Conservation (phyloP, 2,329 filamentous ascomycete genomes). For the Aureobasidium sp. region DNA sequence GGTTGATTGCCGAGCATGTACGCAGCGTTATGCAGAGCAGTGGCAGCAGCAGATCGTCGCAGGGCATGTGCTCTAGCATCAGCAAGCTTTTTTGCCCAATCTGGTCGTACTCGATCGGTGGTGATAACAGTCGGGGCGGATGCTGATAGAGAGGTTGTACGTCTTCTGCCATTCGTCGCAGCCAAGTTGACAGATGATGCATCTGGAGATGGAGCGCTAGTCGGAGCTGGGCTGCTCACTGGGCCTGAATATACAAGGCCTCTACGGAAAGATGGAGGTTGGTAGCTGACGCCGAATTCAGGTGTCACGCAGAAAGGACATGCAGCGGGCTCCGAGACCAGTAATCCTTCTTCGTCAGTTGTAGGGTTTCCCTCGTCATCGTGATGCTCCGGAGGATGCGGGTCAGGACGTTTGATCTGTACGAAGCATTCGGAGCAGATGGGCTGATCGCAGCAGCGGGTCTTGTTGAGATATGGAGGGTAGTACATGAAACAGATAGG, state of each 20-base stretch:
- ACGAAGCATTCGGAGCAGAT: conserved; percentile 99
- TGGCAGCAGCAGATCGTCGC: conserved; percentile 81
- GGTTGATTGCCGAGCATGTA: conserved; percentile 66
- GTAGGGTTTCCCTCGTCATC: conserved; percentile 28
- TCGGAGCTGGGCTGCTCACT: conserved; percentile 34
- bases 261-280: conserved; percentile 77
- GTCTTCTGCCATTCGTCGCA: conserved; percentile 39
- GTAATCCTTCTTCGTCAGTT: conserved; percentile 46
- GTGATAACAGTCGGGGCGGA: conserved; percentile 80
- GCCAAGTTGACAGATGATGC: conserved; percentile 74
- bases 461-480: conserved; percentile 87
- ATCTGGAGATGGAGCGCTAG: conserved; percentile 59
- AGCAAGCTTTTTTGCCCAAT: conserved; percentile 86
- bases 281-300: conserved; percentile 94
- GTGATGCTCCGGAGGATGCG: conserved; percentile 75
- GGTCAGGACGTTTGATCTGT: conserved; percentile 91
- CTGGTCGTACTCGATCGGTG: conserved; percentile 83
- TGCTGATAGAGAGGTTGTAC: conserved; percentile 66
- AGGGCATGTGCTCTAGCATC: conserved; percentile 78
- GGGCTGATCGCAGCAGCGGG: conserved; percentile 86
- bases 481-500: conserved; percentile 97
- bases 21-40: conserved; percentile 86
- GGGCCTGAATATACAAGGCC: conserved; percentile 59
- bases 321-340: conserved; percentile 83
- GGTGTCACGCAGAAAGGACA: conserved; percentile 94